A percentile compares a stretch with the other conserved stretches of the same genome.
Evolutionary conservation across 108 stramenopile genomes (phyloP).

Genomic region (Nitzschia sp.): DNA sequence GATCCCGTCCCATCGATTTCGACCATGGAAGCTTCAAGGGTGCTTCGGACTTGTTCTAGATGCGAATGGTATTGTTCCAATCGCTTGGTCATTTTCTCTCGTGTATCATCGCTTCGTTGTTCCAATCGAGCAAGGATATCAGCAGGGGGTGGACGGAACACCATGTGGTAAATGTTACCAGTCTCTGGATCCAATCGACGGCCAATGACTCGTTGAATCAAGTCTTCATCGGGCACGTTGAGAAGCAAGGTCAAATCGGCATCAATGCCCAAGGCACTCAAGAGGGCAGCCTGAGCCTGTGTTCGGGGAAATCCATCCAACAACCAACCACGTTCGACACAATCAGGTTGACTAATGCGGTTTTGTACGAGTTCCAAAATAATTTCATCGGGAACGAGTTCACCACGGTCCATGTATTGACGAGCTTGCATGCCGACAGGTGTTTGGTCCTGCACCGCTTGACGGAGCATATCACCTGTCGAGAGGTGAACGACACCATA

Average conservation of each 20-base stretch:
- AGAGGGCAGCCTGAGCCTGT: constrained; percentile 82
- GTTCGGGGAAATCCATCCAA: constrained; percentile 97
- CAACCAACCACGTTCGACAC: constrained; percentile 65
- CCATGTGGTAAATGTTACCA: constrained; percentile 90
- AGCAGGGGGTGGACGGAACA: constrained; percentile 88
- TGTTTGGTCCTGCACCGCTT: constrained; percentile 77
- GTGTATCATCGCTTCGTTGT: constrained; percentile 94
- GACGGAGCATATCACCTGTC: constrained; percentile 92
- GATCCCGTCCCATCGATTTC: constrained; percentile 9
- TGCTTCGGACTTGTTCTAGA: constrained; percentile 39
- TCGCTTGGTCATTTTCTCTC: constrained; percentile 76
- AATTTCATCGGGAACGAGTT: constrained; percentile 87
- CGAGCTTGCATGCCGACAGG: constrained; percentile 83
- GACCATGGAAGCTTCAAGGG: not conserved
- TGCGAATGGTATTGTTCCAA: constrained; percentile 87
- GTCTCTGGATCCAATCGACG: constrained; percentile 92
- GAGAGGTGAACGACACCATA: constrained; percentile 86
- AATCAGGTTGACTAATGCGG: constrained; percentile 50
- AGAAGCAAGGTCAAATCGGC: constrained; percentile 91
- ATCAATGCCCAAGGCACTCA: constrained; percentile 72
- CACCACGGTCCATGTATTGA: constrained; percentile 81
- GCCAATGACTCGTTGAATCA: constrained; percentile 88
- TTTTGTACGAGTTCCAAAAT: constrained; percentile 88
- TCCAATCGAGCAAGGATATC: constrained; percentile 67
- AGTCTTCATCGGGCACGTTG: constrained; percentile 89